A percentile compares a stretch with the other conserved stretches of the same genome.
These are phyloP conservation scores for Pittosporum tobira DNA, from an alignment of 129 eudicot genomes.

Conservation along the genomic window DNA sequence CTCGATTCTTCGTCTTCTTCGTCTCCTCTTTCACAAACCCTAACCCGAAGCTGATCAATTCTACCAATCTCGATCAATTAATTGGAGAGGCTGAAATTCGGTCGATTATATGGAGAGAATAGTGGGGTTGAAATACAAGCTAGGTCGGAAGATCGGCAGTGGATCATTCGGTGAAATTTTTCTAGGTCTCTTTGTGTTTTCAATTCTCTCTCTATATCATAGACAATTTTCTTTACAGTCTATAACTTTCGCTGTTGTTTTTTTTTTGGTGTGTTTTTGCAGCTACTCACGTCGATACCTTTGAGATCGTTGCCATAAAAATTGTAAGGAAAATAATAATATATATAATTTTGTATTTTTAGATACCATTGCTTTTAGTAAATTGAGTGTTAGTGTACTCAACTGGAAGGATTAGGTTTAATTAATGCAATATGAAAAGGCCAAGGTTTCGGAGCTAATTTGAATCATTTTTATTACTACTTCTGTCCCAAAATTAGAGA, in stretches of 20 bases:
- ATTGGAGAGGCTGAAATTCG: too few relatives aligned
- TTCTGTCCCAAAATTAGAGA: too few relatives aligned
- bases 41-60: too few relatives aligned
- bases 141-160: conserved; percentile 87
- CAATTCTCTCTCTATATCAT: not conserved
- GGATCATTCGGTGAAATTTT: conserved; percentile 84
- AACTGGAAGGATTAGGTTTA: too few relatives aligned
- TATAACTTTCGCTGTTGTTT: not conserved
- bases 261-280: conserved; percentile 20
- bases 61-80: too few relatives aligned
- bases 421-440: too few relatives aligned
- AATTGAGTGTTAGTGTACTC: not conserved
- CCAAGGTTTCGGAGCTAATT: not conserved
- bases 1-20: too few relatives aligned
- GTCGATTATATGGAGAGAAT: conserved; percentile 50
- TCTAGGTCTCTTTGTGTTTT: conserved; percentile 33
- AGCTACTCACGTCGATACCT: conserved; percentile 86
- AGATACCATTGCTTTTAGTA: not conserved
- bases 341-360: not conserved
- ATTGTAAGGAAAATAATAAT: too few relatives aligned
- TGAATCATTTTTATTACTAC: not conserved
- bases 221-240: not conserved
- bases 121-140: conserved; percentile 71
- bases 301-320: conserved; percentile 84
- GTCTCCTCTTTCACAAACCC: too few relatives aligned